Conservation (phyloP, 2,329 filamentous ascomycete species). For the Monilinia vaccinii-corymbosi region DNA sequence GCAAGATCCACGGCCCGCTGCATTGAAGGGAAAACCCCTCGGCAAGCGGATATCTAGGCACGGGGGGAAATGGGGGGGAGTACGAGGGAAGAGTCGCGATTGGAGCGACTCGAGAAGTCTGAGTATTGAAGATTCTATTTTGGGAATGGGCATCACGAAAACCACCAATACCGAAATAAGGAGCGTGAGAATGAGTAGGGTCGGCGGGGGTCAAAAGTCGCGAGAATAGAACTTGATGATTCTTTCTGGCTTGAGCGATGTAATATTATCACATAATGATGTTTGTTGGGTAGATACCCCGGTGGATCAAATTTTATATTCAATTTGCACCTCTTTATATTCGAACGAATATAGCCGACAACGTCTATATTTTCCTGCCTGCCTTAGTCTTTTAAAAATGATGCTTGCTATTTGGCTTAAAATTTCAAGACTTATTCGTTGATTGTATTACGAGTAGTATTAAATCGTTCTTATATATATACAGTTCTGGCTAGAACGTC, state of each 20-base stretch:
- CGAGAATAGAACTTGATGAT: not conserved
- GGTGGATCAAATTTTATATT: not conserved
- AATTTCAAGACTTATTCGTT: too few species aligned
- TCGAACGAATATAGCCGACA: too few species aligned
- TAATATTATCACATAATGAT: not conserved
- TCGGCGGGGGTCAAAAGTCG: not conserved
- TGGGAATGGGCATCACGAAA: constrained; percentile 3
- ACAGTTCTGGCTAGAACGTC: too few species aligned
- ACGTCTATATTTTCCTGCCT: too few species aligned
- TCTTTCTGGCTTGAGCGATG: not conserved
- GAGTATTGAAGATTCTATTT: not conserved
- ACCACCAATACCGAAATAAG: constrained; percentile 1
- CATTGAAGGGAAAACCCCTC: not conserved
- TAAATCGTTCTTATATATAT: too few species aligned
- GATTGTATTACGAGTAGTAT: too few species aligned
- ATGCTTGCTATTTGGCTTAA: not conserved
- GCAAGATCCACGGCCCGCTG: not conserved
- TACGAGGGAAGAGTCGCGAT: not conserved
- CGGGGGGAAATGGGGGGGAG: not conserved
- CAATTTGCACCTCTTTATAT: not conserved
- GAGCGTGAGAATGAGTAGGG: not conserved
- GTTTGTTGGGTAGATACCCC: constrained; percentile 2
- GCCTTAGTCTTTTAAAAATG: too few species aligned
- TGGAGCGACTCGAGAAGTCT: not conserved
- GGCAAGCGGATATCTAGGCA: not conserved